Evolutionary conservation across 192 early-diverging fungal genomes (phyloP).

Genomic region (Podila epigama): DNA sequence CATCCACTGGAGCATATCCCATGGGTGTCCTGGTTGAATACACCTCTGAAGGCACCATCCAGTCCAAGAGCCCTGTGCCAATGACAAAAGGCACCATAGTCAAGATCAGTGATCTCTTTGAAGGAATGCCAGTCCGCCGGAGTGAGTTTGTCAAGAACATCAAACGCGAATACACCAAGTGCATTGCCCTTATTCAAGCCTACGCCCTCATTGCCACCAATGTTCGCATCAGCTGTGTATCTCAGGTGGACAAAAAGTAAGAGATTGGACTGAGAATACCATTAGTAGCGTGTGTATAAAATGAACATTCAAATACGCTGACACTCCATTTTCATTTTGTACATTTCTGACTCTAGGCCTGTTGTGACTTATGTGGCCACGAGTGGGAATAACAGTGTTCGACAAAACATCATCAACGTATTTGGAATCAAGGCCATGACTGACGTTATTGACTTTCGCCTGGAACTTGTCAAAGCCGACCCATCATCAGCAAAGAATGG

Average conservation of each 20-base stretch:
- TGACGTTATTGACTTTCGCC: slow-evolving; percentile 57
- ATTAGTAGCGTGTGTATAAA: no score
- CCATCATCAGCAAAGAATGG: slow-evolving; percentile 1
- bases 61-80: slow-evolving; percentile 24
- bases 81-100: slow-evolving; percentile 81
- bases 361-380: slow-evolving; percentile 60
- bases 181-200: slow-evolving; percentile 79
- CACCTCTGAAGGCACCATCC: slow-evolving; percentile 61
- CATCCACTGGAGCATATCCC: slow-evolving; percentile 66
- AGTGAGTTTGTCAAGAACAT: slow-evolving; percentile 88
- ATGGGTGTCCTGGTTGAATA: slow-evolving; percentile 76
- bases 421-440: slow-evolving; percentile 70
- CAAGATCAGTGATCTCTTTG: slow-evolving; percentile 77
- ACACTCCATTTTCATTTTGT: not conserved
- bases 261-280: no score
- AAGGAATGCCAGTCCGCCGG: slow-evolving; percentile 83
- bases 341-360: slow-evolving; percentile 45
- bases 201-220: slow-evolving; percentile 79
- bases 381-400: slow-evolving; percentile 63
- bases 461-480: slow-evolving; percentile 44
- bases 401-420: slow-evolving; percentile 77
- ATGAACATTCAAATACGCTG: not conserved
- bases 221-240: slow-evolving; percentile 71
- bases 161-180: slow-evolving; percentile 79
- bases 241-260: slow-evolving; percentile 68